Conservation (phyloP, 116 monocot genomes). For the Iris pallida region DNA sequence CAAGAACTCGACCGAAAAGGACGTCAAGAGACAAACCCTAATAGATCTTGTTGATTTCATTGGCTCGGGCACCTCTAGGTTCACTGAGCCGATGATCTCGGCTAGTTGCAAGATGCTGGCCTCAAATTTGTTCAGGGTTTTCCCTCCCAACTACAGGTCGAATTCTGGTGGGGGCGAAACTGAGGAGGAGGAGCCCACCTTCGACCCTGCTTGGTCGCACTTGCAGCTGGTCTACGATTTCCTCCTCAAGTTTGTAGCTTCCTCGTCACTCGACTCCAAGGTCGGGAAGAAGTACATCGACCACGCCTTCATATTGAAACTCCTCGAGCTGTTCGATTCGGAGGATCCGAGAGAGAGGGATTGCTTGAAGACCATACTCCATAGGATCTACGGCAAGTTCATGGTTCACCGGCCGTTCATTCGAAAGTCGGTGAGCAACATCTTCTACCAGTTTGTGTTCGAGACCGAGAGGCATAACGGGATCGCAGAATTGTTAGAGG, state of each 20-base stretch:
- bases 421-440: conserved; percentile 24
- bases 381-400: conserved; percentile 24
- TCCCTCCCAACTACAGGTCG: conserved; percentile 46
- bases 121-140: conserved; percentile 44
- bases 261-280: conserved; percentile 16
- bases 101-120: conserved; percentile 56
- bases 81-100: conserved; percentile 45
- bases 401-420: conserved; percentile 29
- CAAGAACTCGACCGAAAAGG: conserved; percentile 34
- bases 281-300: conserved; percentile 22
- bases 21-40: conserved; percentile 29
- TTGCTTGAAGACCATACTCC: conserved; percentile 22
- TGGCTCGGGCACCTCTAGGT: conserved; percentile 14
- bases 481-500: conserved; percentile 23
- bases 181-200: conserved; percentile 32
- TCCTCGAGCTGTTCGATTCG: conserved; percentile 28
- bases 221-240: conserved; percentile 26
- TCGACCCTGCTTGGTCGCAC: conserved; percentile 28
- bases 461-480: conserved; percentile 23
- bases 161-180: conserved; percentile 17
- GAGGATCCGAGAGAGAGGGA: conserved; percentile 30
- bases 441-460: conserved; percentile 23
- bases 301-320: conserved; percentile 21
- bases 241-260: conserved; percentile 21
- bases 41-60: conserved; percentile 30